These are phyloP conservation scores for Trypanosoma mega DNA, from an alignment of 208 protist species.

Conservation along the genomic window DNA sequence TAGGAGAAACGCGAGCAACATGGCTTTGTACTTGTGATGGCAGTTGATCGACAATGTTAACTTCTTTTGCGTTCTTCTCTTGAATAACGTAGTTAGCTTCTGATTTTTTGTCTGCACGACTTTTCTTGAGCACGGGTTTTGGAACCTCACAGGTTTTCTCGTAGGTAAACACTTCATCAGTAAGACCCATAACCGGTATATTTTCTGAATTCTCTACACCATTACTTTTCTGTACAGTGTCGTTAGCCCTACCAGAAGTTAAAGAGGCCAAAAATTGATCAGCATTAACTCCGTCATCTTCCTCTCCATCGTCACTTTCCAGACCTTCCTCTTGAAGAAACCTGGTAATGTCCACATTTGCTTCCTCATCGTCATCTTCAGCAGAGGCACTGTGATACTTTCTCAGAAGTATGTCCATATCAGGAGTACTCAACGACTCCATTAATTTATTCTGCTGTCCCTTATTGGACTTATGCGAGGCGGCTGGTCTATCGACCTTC, in stretches of 20 bases:
- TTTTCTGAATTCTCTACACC: not conserved
- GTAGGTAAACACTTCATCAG: slow-evolving; percentile 31
- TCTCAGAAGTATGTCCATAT: slow-evolving; percentile 65
- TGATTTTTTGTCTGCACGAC: not conserved
- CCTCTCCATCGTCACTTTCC: slow-evolving; percentile 31
- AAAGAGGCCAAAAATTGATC: slow-evolving; percentile 25
- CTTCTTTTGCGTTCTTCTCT: slow-evolving; percentile 23
- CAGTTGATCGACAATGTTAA: slow-evolving; percentile 24
- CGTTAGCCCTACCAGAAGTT: slow-evolving; percentile 9
- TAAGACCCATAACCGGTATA: slow-evolving; percentile 18
- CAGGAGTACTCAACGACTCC: slow-evolving; percentile 54
- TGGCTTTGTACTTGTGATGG: slow-evolving; percentile 6
- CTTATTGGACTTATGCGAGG: slow-evolving; percentile 24
- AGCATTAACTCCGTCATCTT: slow-evolving; percentile 12
- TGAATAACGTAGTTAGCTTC: slow-evolving; percentile 29
- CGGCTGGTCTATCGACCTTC: slow-evolving; percentile 14
- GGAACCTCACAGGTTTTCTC: slow-evolving; percentile 4
- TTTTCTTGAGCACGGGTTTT: slow-evolving; percentile 11
- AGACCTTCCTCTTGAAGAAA: slow-evolving; percentile 44
- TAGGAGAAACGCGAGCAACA: not conserved
- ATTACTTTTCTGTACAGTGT: not conserved
- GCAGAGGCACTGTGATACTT: slow-evolving; percentile 30
- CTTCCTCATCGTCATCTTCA: slow-evolving; percentile 46
- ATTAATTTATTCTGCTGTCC: slow-evolving; percentile 70
- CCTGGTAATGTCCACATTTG: slow-evolving; percentile 44